A percentile compares a stretch with the other conserved stretches of the same genome.
These are phyloP conservation scores for Fusarium sp. DNA, from an alignment of 2,329 filamentous ascomycete genomes.

Conservation along the genomic window DNA sequence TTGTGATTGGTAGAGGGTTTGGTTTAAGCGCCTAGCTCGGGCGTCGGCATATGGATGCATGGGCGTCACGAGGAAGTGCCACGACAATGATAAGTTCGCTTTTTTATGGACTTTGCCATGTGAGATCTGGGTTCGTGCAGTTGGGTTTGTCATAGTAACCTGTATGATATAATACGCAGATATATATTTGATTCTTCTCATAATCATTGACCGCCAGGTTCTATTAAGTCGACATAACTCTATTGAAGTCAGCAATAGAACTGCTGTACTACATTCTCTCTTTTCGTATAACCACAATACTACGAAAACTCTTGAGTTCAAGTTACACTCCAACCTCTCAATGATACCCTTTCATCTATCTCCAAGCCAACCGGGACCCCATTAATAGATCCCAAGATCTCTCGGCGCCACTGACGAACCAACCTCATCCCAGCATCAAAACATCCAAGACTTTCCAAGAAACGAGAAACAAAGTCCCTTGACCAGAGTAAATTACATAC, in stretches of 20 bases:
- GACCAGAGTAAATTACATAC: constrained; percentile 19
- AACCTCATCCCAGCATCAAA: constrained; percentile 27
- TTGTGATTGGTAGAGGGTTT: constrained; percentile 30
- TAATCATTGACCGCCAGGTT: neutral
- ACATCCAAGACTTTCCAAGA: constrained; percentile 25
- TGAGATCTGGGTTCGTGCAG: constrained; percentile 11
- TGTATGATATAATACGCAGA: neutral
- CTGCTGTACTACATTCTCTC: neutral
- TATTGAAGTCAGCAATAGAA: neutral
- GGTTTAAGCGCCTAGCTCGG: constrained; percentile 42
- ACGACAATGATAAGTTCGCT: constrained; percentile 9
- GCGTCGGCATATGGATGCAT: constrained; percentile 32
- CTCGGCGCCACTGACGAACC: constrained; percentile 27
- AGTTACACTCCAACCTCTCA: constrained; percentile 8
- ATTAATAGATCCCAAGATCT: constrained; percentile 33
- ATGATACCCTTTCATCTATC: constrained; percentile 11
- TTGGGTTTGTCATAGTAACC: neutral
- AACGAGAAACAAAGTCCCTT: constrained; percentile 33
- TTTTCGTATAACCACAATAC: neutral
- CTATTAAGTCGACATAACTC: neutral
- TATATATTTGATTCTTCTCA: neutral
- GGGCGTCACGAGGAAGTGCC: constrained; percentile 26
- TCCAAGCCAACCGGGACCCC: constrained; percentile 2
- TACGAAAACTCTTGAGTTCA: neutral
- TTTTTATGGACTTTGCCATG: constrained; percentile 25